Base-by-base conservation (phyloP, 1,284 basidiomycete species). In the Ceratobasidium sp. region DNA sequence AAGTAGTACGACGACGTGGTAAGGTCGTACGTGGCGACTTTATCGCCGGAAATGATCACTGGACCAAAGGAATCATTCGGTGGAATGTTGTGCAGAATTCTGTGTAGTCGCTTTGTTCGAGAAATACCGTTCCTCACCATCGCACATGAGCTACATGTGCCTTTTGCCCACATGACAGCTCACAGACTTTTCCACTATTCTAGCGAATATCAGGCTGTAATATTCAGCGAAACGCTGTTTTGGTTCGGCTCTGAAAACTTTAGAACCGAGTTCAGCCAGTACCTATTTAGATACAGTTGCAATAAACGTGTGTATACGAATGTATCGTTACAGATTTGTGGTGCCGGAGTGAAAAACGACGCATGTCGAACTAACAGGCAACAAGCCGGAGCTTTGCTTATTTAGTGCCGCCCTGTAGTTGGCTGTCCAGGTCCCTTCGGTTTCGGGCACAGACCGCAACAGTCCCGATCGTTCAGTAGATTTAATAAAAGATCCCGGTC, bases 21-120 rank as follows among this genome's bases (percentile, higher is more conserved):
- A 91, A 92, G 83, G 87, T 91, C 3, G 91, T 92, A n/a, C 84
- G 90, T 23, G 85, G 86, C 5, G 90, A 91, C 83, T 91, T 92
- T 80, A 91, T 91, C 80, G 85, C 89, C 68, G 90, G 91, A 2
- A 91, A 91, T 81, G 89, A 91, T 80, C 91, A 92, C 81, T 92
- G 91, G 91, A 86, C 87, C 4, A 87, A 85, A 81, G 89, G 87
- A 0, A 84, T 83, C 39, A 61, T 90, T 10, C 82, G 83, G 46
- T 81, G 87, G 13, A 91, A 91, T 83, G 84, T 84, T 20, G 44
- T 75, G n/a, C 46, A 64, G 23, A 20, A 40, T n/a, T 18, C 58
- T 46, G 26, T 44, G 55, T 63, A 73, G 56, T 44, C 28, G 40
- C 10, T 15, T 13, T 23, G 33, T 58, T 28, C 7, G 26, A 28